Percentiles rank a stretch among this genome's conserved stretches.
Evolutionary conservation across 2,329 filamentous ascomycete species (phyloP).

Genomic region (Rasamsonia emersonii): DNA sequence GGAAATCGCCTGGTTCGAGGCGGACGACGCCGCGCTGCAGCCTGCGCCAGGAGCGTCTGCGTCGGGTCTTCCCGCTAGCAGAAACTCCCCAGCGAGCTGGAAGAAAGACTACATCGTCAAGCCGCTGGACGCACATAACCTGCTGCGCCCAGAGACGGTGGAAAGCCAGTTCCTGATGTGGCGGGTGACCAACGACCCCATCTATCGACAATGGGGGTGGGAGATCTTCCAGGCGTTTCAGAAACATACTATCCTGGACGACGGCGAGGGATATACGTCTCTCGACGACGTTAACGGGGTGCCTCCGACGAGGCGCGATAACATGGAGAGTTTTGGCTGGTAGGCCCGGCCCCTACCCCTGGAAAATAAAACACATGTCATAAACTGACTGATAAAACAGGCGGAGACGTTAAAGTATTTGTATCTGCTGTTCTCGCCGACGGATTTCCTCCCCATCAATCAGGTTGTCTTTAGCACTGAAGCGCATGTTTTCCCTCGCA

Average conservation of each 20-base stretch:
- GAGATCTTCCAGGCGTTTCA: slow-evolving; percentile 93
- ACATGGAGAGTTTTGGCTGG: slow-evolving; percentile 98
- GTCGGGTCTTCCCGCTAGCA: slow-evolving; percentile 19
- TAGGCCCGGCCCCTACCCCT: no score
- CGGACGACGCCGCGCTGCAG: slow-evolving; percentile 48
- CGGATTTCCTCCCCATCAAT: slow-evolving; percentile 73
- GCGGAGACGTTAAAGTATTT: slow-evolving; percentile 97
- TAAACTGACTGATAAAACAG: no score
- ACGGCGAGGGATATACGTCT: slow-evolving; percentile 71
- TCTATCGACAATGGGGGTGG: slow-evolving; percentile 97
- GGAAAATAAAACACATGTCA: no score
- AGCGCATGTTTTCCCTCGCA: slow-evolving; percentile 80
- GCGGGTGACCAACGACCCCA: slow-evolving; percentile 82
- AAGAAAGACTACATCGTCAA: slow-evolving; percentile 72
- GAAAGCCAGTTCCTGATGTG: slow-evolving; percentile 97
- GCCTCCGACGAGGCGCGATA: slow-evolving; percentile 65
- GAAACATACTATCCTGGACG: slow-evolving; percentile 69
- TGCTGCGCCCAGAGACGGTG: slow-evolving; percentile 90
- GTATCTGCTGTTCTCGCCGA: slow-evolving; percentile 80
- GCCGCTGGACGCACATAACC: slow-evolving; percentile 72
- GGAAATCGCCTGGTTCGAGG: slow-evolving; percentile 85
- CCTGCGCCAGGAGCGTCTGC: no score
- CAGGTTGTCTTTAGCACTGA: slow-evolving; percentile 92
- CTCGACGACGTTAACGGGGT: slow-evolving; percentile 64
- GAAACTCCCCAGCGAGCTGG: slow-evolving; percentile 44